Conservation (phyloP, 2,329 filamentous ascomycete species). For the Aspergillus thermomutatus region DNA sequence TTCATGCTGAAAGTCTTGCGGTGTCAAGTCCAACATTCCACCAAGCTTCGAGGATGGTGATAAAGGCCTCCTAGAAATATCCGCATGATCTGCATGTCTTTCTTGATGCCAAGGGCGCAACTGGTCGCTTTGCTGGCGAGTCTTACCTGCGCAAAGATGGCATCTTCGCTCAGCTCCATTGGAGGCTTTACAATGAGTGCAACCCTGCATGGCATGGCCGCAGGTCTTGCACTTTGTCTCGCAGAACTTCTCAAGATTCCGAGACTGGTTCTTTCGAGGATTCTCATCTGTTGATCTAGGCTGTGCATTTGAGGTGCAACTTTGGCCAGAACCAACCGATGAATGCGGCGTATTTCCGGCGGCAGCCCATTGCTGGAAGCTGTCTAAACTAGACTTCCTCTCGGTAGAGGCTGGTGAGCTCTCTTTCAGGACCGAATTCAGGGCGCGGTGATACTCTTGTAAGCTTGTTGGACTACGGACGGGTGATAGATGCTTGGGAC, state of each 20-base stretch:
- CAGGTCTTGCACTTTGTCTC: conserved; percentile 1
- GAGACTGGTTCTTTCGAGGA: neutral
- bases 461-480: neutral
- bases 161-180: neutral
- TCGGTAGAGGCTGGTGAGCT: neutral
- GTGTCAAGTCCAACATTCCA: neutral
- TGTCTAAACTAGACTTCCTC: neutral
- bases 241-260: neutral
- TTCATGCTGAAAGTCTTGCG: neutral
- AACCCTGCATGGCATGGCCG: conserved; percentile 1
- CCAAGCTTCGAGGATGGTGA: neutral
- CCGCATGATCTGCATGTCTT: neutral
- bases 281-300: neutral
- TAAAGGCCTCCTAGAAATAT: neutral
- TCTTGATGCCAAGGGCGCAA: neutral
- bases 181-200: neutral
- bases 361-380: neutral
- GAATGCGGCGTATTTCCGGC: neutral
- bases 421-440: neutral
- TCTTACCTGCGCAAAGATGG: conserved; percentile 1
- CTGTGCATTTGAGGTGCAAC: neutral
- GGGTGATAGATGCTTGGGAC: neutral
- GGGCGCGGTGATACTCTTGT: neutral
- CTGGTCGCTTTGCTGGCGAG: neutral
- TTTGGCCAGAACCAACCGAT: neutral